These are phyloP conservation scores for Lippia alba DNA, from an alignment of 305 asterid species.

Conservation along the genomic window DNA sequence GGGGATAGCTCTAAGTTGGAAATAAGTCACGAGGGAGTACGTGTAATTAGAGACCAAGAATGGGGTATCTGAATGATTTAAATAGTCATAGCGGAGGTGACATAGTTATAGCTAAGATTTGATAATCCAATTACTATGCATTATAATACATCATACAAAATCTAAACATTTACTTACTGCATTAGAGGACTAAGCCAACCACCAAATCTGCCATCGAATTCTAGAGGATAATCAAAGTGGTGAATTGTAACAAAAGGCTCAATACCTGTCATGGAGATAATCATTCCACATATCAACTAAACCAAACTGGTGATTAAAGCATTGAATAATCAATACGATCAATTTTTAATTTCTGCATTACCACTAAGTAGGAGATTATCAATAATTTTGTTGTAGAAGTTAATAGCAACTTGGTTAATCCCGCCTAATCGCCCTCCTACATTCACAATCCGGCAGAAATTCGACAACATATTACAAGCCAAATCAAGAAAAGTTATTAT, in stretches of 20 bases:
- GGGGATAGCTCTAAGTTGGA: no score
- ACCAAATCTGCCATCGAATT: slow-evolving; percentile 63
- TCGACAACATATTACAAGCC: no score
- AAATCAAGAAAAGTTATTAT: no score
- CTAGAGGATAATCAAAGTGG: slow-evolving; percentile 83
- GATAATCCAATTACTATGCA: no score
- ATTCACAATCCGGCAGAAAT: slow-evolving; percentile 8
- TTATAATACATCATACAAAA: no score
- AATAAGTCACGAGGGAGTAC: no score
- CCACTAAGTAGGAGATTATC: slow-evolving; percentile 69
- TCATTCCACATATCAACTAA: not conserved
- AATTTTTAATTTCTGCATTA: slow-evolving; percentile 11
- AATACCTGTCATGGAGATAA: slow-evolving; percentile 55
- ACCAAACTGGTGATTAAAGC: slow-evolving; percentile 9
- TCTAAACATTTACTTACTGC: slow-evolving; percentile 57
- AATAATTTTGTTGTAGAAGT: slow-evolving; percentile 66
- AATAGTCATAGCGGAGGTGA: no score
- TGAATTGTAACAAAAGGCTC: slow-evolving; percentile 82
- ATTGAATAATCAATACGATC: not conserved
- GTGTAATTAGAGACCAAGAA: no score
- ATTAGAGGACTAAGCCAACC: slow-evolving; percentile 89
- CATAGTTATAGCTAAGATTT: no score
- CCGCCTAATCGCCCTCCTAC: slow-evolving; percentile 73
- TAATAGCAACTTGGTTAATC: slow-evolving; percentile 59
- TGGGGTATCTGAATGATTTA: no score